These are phyloP conservation scores for Ehretia macrophylla DNA, from an alignment of 257 asterid species.

Conservation along the genomic window DNA sequence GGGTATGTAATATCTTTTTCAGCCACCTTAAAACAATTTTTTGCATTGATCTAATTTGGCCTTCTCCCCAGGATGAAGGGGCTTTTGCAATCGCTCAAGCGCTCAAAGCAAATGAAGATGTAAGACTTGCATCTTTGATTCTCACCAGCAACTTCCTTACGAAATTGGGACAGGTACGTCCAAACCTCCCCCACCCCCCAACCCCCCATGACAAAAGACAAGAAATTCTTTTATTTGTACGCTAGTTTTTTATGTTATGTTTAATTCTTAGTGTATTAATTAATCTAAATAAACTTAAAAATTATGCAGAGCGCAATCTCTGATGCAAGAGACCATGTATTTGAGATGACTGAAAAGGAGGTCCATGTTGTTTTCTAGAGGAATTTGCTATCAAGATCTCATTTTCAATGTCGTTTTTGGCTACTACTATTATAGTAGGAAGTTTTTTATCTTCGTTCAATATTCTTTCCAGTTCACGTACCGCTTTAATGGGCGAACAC, in stretches of 20 bases:
- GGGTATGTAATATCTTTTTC: conserved; percentile 41
- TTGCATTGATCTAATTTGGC: conserved; percentile 4
- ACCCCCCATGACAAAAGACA: neutral
- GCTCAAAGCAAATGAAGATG: conserved; percentile 89
- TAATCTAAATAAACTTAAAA: conserved; percentile 17
- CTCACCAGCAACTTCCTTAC: conserved; percentile 89
- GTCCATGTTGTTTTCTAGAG: conserved; percentile 64
- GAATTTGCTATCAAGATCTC: neutral
- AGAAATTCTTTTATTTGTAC: neutral
- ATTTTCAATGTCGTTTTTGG: neutral
- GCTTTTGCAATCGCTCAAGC: conserved; percentile 93
- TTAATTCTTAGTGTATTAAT: no score
- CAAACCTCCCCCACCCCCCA: neutral
- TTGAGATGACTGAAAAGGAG: conserved; percentile 92
- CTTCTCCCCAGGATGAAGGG: conserved; percentile 71
- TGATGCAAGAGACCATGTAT: conserved; percentile 90
- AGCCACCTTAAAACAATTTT: neutral
- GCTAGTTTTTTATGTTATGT: neutral
- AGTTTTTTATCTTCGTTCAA: neutral
- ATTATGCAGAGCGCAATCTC: conserved; percentile 82
- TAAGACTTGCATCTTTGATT: conserved; percentile 65
- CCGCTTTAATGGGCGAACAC: no score
- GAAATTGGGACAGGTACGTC: conserved; percentile 78
- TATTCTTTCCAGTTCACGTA: no score
- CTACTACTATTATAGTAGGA: neutral